Conservation (phyloP, 2,329 filamentous ascomycete genomes). For the Ilyonectria destructans region DNA sequence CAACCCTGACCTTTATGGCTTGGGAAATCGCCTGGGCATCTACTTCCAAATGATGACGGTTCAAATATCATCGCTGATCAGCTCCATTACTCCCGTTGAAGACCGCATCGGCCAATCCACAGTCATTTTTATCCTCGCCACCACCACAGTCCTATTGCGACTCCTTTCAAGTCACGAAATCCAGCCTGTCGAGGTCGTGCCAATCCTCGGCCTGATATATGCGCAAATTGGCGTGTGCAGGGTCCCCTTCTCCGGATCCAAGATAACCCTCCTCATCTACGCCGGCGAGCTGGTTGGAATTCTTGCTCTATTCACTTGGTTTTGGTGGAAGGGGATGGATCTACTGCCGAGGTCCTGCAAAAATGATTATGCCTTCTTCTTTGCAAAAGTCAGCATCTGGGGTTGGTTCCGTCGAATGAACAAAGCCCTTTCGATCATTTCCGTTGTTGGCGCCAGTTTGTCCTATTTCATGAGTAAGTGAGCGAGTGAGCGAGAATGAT, state of each 20-base stretch:
- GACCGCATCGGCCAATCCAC: slow-evolving; percentile 21
- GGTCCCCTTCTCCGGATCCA: slow-evolving; percentile 16
- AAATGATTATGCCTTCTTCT: slow-evolving; percentile 22
- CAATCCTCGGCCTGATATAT: slow-evolving; percentile 17
- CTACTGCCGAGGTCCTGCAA: slow-evolving; percentile 12
- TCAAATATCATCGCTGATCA: slow-evolving; percentile 20
- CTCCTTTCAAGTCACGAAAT: not conserved
- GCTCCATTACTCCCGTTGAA: slow-evolving; percentile 6
- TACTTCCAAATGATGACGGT: slow-evolving; percentile 26
- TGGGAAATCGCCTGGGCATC: slow-evolving; percentile 24
- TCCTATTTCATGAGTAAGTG: not conserved
- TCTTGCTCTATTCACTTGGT: slow-evolving; percentile 20
- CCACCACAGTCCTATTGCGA: not conserved
- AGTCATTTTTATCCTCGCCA: slow-evolving; percentile 17
- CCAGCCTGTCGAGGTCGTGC: slow-evolving; percentile 19
- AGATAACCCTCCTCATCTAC: slow-evolving; percentile 18
- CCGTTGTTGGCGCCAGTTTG: slow-evolving; percentile 1
- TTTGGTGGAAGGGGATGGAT: slow-evolving; percentile 27
- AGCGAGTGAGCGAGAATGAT: not conserved
- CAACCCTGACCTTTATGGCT: slow-evolving; percentile 21
- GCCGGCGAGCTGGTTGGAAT: slow-evolving; percentile 16
- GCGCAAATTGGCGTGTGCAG: slow-evolving; percentile 26
- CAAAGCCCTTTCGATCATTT: slow-evolving; percentile 21
- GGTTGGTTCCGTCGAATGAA: slow-evolving; percentile 25
- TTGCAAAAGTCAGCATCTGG: slow-evolving; percentile 27